Evolutionary conservation across 2,329 filamentous ascomycete genomes (phyloP).

Genomic region (Emericellopsis cladophorae): DNA sequence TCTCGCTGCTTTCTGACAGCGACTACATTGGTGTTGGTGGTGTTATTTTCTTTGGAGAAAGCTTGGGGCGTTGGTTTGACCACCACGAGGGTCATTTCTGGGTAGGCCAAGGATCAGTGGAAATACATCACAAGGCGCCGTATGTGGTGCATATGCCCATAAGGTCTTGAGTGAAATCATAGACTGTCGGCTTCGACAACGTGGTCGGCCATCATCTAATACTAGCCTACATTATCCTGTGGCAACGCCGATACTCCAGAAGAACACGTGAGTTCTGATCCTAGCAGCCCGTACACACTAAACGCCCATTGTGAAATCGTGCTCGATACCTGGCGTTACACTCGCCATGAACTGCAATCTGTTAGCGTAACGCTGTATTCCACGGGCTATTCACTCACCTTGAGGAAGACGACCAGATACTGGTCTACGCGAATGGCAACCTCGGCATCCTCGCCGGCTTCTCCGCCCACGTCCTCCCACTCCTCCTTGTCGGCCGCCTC

Average conservation of each 20-base stretch:
- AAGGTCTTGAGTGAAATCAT: too few relatives aligned
- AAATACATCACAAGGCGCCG: too few relatives aligned
- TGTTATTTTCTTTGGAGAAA: too few relatives aligned
- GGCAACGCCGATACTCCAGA: background rate
- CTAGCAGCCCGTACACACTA: slow-evolving; percentile 23
- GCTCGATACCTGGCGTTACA: slow-evolving; percentile 93
- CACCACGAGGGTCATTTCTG: too few relatives aligned
- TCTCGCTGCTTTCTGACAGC: too few relatives aligned
- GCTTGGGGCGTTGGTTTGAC: too few relatives aligned
- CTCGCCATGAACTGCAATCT: slow-evolving; percentile 56
- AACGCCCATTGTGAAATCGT: slow-evolving; percentile 95
- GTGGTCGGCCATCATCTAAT: too few relatives aligned
- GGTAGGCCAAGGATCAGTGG: too few relatives aligned
- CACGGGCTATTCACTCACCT: slow-evolving; percentile 40
- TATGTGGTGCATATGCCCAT: too few relatives aligned
- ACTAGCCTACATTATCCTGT: background rate
- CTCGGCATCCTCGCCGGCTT: slow-evolving; percentile 54
- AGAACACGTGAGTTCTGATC: background rate
- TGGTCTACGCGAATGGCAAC: slow-evolving; percentile 79
- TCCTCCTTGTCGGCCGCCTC: slow-evolving; percentile 42
- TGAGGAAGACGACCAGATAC: slow-evolving; percentile 77
- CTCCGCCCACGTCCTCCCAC: slow-evolving; percentile 52
- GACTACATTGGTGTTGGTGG: too few relatives aligned
- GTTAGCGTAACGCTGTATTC: slow-evolving; percentile 10
- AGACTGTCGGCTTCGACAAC: too few relatives aligned